phyloP scores from a whole-genome alignment of 176 grass and related monocot species.

The Paspalum notatum region DNA sequence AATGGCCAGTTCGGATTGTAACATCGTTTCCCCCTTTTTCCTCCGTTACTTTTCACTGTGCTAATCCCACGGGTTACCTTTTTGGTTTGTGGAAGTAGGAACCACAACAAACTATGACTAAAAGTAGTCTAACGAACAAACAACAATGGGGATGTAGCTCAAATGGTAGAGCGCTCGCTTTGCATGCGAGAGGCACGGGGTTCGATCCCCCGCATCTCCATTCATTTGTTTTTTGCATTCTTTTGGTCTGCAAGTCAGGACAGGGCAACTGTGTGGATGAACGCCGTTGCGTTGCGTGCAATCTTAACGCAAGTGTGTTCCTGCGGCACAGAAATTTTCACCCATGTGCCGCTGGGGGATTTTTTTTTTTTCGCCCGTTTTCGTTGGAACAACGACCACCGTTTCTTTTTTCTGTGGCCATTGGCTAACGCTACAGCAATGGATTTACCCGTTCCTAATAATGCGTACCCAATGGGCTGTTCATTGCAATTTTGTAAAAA shows the following conservation, averaged over 20 bases:
- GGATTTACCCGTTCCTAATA: too few relatives aligned
- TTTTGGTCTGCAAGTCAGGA: neutral
- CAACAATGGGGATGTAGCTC: constrained; percentile 68
- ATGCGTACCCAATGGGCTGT: too few relatives aligned
- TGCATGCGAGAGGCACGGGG: constrained; percentile 99
- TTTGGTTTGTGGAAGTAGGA: too few relatives aligned
- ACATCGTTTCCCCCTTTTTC: too few relatives aligned
- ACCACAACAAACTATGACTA: too few relatives aligned
- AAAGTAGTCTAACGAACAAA: too few relatives aligned
- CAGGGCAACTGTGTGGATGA: neutral
- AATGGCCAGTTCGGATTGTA: too few relatives aligned
- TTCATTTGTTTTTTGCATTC: too few relatives aligned
- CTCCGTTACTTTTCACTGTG: too few relatives aligned
- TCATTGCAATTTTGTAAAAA: too few relatives aligned
- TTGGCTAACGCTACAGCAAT: neutral
- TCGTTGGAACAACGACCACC: neutral
- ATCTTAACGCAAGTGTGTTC: neutral
- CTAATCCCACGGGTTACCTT: too few relatives aligned
- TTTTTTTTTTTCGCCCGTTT: neutral
- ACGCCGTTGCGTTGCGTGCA: neutral
- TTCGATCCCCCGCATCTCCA: constrained; percentile 96
- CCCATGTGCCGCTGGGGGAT: too few relatives aligned
- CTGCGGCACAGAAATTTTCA: neutral
- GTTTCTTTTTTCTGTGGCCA: neutral
- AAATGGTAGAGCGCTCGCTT: constrained; percentile 99